A percentile compares a stretch with the other conserved stretches of the same genome.
These are phyloP conservation scores for Dendrobium chrysotoxum DNA, from an alignment of 106 monocot genomes.

Conservation along the genomic window DNA sequence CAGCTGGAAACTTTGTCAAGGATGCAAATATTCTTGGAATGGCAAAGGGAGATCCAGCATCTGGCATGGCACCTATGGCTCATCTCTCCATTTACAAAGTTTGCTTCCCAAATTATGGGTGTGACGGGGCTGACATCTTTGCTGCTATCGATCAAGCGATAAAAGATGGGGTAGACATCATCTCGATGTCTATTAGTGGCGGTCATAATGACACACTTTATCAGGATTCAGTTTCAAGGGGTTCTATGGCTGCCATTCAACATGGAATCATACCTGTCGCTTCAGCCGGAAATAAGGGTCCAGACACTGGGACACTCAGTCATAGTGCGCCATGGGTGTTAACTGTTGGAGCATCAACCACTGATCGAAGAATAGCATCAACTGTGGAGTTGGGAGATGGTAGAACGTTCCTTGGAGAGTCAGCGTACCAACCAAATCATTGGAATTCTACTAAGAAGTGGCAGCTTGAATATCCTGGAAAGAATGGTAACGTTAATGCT, in stretches of 20 bases:
- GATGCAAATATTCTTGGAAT: background rate
- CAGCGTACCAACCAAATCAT: constrained; percentile 15
- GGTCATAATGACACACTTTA: too few species aligned
- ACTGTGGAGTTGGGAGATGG: constrained; percentile 19
- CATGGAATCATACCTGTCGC: constrained; percentile 4
- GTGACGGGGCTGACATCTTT: too few species aligned
- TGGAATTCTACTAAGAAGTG: background rate
- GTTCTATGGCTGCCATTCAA: background rate
- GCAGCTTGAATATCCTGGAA: constrained; percentile 10
- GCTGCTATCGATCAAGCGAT: too few species aligned
- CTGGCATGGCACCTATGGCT: background rate
- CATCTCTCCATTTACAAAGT: constrained; percentile 6
- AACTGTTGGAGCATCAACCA: constrained; percentile 10
- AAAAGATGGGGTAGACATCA: too few species aligned
- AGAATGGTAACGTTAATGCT: background rate
- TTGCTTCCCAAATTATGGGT: too few species aligned
- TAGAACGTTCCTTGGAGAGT: constrained; percentile 20
- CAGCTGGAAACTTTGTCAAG: too few species aligned
- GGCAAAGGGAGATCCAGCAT: background rate
- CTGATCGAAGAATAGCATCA: background rate
- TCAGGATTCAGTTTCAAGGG: too few species aligned
- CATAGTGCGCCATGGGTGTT: constrained; percentile 14
- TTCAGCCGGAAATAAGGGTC: constrained; percentile 20
- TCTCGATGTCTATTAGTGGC: too few species aligned
- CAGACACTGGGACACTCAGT: background rate